phyloP scores from a whole-genome alignment of 305 asterid genomes.

The Fraxinus paxiana region DNA sequence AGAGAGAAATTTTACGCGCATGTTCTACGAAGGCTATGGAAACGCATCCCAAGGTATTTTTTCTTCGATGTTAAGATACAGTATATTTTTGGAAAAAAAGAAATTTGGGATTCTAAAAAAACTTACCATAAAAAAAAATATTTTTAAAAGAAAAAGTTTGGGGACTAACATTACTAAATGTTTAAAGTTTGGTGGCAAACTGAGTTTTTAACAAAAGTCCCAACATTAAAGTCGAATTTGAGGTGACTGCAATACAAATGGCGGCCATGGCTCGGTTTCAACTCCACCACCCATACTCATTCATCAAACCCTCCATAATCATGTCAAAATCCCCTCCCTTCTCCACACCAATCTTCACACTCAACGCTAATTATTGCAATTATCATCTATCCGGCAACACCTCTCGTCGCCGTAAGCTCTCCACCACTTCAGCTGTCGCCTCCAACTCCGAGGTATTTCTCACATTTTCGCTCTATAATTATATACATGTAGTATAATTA shows the following conservation, averaged over 20 bases:
- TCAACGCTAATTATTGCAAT: conserved; percentile 20
- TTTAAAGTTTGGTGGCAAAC: neutral
- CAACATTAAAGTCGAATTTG: neutral
- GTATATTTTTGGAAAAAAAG: too few relatives aligned
- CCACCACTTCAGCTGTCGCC: conserved; percentile 42
- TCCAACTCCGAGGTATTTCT: conserved; percentile 41
- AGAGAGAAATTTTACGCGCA: neutral
- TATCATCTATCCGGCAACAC: conserved; percentile 20
- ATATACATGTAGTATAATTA: neutral
- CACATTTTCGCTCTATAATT: conserved; percentile 11
- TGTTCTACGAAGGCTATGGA: neutral
- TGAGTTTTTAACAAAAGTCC: neutral
- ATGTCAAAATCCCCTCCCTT: conserved; percentile 31
- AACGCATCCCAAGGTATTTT: neutral
- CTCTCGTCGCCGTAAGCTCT: conserved; percentile 37
- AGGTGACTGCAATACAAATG: conserved; percentile 34
- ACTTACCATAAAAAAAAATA: neutral
- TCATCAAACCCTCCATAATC: conserved; percentile 35
- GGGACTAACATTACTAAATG: neutral
- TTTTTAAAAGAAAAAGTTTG: neutral
- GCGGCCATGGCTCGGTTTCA: conserved; percentile 57
- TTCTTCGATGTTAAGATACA: neutral
- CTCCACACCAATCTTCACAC: conserved; percentile 23
- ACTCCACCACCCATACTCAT: conserved; percentile 46
- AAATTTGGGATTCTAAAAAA: neutral